Conservation (phyloP, 495 filamentous ascomycete species). For the Emericellopsis terricola region DNA sequence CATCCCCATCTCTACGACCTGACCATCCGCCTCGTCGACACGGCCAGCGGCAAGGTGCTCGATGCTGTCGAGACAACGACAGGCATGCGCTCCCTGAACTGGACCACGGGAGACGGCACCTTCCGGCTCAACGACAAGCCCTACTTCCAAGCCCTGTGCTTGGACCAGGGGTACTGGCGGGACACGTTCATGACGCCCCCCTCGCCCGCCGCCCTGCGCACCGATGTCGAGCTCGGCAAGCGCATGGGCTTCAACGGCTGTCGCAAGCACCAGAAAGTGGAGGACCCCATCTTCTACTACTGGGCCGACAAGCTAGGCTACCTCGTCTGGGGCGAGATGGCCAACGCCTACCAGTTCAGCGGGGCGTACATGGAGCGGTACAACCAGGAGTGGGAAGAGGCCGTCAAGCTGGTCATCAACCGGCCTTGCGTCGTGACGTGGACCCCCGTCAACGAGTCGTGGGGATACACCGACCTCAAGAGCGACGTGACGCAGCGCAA, state of each 20-base stretch:
- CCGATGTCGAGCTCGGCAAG: slow-evolving; percentile 35
- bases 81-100: slow-evolving; percentile 38
- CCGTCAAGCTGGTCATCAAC: slow-evolving; percentile 38
- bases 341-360: slow-evolving; percentile 27
- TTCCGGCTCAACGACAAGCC: slow-evolving; percentile 39
- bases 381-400: slow-evolving; percentile 36
- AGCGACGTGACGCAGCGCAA: slow-evolving; percentile 34
- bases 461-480: slow-evolving; percentile 34
- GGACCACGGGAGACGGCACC: slow-evolving; percentile 28
- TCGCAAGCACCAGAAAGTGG: slow-evolving; percentile 34
- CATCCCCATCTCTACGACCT: slow-evolving; percentile 39
- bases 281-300: slow-evolving; percentile 17
- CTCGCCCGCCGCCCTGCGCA: slow-evolving; percentile 30
- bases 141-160: slow-evolving; percentile 35
- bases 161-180: slow-evolving; percentile 47
- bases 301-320: slow-evolving; percentile 17
- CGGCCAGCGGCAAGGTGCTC: background rate
- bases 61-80: slow-evolving; percentile 25
- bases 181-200: slow-evolving; percentile 39
- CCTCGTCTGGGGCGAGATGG: slow-evolving; percentile 19
- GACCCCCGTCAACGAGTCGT: slow-evolving; percentile 45
- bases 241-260: slow-evolving; percentile 39
- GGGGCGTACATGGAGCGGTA: slow-evolving; percentile 32
- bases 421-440: slow-evolving; percentile 42
- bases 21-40: slow-evolving; percentile 16